phyloP scores from a whole-genome alignment of 768 basidiomycete species.

The Mycena pura region DNA sequence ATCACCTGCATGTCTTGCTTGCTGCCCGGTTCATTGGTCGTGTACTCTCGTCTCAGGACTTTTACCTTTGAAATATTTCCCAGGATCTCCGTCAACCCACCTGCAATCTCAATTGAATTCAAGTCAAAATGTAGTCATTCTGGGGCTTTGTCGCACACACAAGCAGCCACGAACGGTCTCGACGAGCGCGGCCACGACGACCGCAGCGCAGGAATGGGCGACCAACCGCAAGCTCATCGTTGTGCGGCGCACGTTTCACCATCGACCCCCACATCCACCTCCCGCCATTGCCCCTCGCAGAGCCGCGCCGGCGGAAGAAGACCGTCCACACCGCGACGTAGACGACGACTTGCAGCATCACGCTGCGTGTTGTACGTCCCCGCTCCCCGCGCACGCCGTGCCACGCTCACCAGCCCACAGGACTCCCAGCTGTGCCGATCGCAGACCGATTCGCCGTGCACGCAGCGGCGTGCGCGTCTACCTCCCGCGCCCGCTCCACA shows the following conservation, averaged over 20 bases:
- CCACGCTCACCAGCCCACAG: not conserved
- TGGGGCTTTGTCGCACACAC: no score
- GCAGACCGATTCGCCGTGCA: not conserved
- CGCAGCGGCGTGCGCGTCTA: constrained; percentile 1
- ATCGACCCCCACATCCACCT: not conserved
- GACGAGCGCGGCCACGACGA: no score
- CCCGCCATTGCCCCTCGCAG: not conserved
- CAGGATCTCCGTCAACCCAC: no score
- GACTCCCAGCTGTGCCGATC: not conserved
- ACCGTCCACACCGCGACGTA: not conserved
- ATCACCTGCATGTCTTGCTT: no score
- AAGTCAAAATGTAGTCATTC: no score
- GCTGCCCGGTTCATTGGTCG: no score
- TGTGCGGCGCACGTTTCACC: not conserved
- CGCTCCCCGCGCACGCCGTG: not conserved
- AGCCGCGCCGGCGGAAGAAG: not conserved
- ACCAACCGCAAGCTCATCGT: no score
- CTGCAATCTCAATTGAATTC: no score
- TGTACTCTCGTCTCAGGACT: no score
- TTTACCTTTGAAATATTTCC: no score
- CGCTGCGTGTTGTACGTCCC: not conserved
- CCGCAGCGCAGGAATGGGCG: no score
- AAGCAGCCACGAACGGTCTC: no score
- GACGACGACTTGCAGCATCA: not conserved
- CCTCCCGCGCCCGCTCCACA: constrained; percentile 6